Evolutionary conservation across 768 basidiomycete genomes (phyloP), one percentile per base, ranked within the genome.

Genomic region (Suillus americanus): DNA sequence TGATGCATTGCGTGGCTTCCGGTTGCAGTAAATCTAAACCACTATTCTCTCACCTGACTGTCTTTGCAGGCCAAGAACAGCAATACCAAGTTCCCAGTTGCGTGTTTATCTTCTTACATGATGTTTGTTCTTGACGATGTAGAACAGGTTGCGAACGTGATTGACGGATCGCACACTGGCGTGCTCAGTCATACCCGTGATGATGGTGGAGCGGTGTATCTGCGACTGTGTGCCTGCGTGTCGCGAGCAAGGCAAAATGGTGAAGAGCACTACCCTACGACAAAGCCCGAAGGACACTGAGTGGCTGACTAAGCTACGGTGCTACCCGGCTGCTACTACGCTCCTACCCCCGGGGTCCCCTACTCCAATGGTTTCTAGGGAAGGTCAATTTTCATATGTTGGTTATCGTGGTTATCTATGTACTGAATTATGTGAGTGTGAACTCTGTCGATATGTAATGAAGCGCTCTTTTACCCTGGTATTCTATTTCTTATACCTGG

Each of bases 391-490:
- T 48, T 23, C 40, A 37, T 3, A 40, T 66, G 62, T 43, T 37
- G 3, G 53, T 66, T 12, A 23, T 66, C 33, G 43, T 66, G 35
- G 35, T 64, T 37, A 66, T 64, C 7, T 66, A 64, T 25, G 56
- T 54, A 18, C 35, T 61, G 5, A 64, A 61, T 53, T 60, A 66
- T n/a, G 62, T 60, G 54, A 62, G 62, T 23, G 2, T 38, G 14
- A 56, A 20, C 50, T 9, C 7, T 60, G 1, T 37, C 33, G 2
- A 14, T 23, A 23, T 23, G 5, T 48, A 23, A 14, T 57, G 66
- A 71, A 70, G 74, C 69, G 54, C 70, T 68, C 46, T 73, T 71
- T 59, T 72, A 64, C 56, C 71, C 73, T 41, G 70, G 72, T 13
- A 71, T 76, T 25, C 5, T 16, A 5, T 50, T 25, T 50, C 25